Conservation (phyloP, 2,329 filamentous ascomycete species). For the Knoxdaviesia capensis region DNA sequence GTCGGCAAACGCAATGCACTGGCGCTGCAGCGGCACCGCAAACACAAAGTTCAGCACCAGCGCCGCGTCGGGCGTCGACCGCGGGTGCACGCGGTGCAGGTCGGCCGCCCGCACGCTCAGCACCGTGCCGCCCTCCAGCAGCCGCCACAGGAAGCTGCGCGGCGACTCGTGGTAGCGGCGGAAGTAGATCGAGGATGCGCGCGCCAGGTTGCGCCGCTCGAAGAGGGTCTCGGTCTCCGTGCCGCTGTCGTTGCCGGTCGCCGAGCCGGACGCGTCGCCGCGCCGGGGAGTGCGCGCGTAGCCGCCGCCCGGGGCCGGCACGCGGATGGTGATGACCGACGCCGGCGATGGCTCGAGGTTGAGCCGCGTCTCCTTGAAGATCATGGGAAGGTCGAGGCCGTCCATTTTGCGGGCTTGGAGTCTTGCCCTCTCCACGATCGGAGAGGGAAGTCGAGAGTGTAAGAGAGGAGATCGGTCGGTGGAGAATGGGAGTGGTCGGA, state of each 20-base stretch:
- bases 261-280: constrained; percentile 10
- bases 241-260: constrained; percentile 5
- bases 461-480: too few species aligned
- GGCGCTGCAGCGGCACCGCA: constrained; percentile 47
- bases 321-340: constrained; percentile 50
- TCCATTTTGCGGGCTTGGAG: constrained; percentile 49
- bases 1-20: constrained; percentile 70
- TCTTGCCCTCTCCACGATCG: background rate
- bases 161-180: constrained; percentile 57
- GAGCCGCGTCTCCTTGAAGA: constrained; percentile 75
- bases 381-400: constrained; percentile 37
- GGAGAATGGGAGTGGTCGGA: too few species aligned
- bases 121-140: constrained; percentile 59
- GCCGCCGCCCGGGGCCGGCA: constrained; percentile 33
- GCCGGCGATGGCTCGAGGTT: constrained; percentile 56
- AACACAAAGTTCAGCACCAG: constrained; percentile 66
- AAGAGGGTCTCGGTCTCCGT: constrained; percentile 57
- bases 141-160: constrained; percentile 75
- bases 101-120: constrained; percentile 74
- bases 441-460: too few species aligned
- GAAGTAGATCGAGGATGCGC: constrained; percentile 67
- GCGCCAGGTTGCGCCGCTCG: constrained; percentile 51
- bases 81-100: constrained; percentile 41
- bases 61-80: constrained; percentile 43
- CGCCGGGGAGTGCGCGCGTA: constrained; percentile 18